phyloP scores from a whole-genome alignment of 1,284 basidiomycete genomes.

The Cystobasidiaceae sp. region DNA sequence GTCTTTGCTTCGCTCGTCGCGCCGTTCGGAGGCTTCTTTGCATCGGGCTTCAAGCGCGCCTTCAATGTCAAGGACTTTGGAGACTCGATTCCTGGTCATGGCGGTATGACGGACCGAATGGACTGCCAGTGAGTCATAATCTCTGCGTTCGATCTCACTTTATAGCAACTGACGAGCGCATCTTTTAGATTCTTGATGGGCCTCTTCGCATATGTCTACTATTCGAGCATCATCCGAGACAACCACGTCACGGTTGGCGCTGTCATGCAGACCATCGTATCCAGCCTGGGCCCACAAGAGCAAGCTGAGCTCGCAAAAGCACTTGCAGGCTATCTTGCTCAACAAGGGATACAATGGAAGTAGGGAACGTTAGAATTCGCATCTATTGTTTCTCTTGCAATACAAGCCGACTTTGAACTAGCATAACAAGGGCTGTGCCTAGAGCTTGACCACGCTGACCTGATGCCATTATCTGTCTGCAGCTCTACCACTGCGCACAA shows the following conservation, averaged over 20 bases:
- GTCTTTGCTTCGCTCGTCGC: slow-evolving; percentile 95
- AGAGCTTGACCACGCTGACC: too few relatives aligned
- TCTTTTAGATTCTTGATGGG: slow-evolving; percentile 94
- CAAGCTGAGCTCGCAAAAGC: slow-evolving; percentile 64
- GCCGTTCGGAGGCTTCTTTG: slow-evolving; percentile 99
- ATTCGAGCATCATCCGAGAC: slow-evolving; percentile 49
- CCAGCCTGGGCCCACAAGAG: slow-evolving; percentile 73
- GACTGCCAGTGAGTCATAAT: slow-evolving; percentile 88
- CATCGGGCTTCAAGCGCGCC: slow-evolving; percentile 97
- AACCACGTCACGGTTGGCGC: slow-evolving; percentile 82
- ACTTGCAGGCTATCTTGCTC: slow-evolving; percentile 17
- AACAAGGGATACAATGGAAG: slow-evolving; percentile 27
- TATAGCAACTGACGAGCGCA: slow-evolving; percentile 61
- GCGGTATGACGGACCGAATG: slow-evolving; percentile 99
- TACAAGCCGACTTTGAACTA: too few relatives aligned
- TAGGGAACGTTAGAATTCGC: slow-evolving; percentile 52
- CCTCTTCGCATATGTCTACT: slow-evolving; percentile 81
- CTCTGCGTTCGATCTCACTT: slow-evolving; percentile 53
- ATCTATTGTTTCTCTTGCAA: not conserved
- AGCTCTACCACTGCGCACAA: too few relatives aligned
- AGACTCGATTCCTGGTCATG: slow-evolving; percentile 95
- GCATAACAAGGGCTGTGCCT: too few relatives aligned
- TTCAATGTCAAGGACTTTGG: slow-evolving; percentile 99
- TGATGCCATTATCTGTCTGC: too few relatives aligned
- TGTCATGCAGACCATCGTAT: slow-evolving; percentile 84